Conservation (phyloP, 176 grass and related monocot species). For the Musa troglodytarum region DNA sequence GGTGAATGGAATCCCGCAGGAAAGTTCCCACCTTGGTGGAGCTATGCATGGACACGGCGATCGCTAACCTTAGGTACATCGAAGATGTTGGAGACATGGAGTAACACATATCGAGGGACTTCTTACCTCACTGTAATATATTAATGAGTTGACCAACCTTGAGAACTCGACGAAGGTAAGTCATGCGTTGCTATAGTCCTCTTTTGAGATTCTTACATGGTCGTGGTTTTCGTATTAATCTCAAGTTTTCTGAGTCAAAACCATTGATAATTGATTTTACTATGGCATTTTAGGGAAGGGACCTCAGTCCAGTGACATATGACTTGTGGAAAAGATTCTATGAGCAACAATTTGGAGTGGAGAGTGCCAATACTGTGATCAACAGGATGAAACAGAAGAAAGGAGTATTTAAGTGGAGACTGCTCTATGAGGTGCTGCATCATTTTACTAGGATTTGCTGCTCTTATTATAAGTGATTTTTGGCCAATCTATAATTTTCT, state of each 20-base stretch:
- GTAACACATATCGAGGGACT: slow-evolving; percentile 22
- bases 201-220: neutral
- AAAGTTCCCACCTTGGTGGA: slow-evolving; percentile 29
- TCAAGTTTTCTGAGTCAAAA: neutral
- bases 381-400: slow-evolving; percentile 34
- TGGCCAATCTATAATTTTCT: too few species aligned
- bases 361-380: slow-evolving; percentile 23
- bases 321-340: slow-evolving; percentile 44
- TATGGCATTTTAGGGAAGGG: slow-evolving; percentile 27
- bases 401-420: slow-evolving; percentile 33
- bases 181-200: neutral
- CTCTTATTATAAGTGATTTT: neutral
- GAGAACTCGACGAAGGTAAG: slow-evolving; percentile 31
- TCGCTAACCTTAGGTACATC: slow-evolving; percentile 37
- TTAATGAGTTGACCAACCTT: slow-evolving; percentile 25
- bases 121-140: slow-evolving; percentile 33
- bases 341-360: slow-evolving; percentile 34
- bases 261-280: neutral
- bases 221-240: neutral
- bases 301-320: slow-evolving; percentile 43
- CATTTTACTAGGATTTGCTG: neutral
- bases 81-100: slow-evolving; percentile 33
- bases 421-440: slow-evolving; percentile 27
- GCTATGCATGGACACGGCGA: slow-evolving; percentile 25
- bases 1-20: slow-evolving; percentile 15